phyloP scores from a whole-genome alignment of 2,329 filamentous ascomycete genomes.

The Sporothrix inflata region DNA sequence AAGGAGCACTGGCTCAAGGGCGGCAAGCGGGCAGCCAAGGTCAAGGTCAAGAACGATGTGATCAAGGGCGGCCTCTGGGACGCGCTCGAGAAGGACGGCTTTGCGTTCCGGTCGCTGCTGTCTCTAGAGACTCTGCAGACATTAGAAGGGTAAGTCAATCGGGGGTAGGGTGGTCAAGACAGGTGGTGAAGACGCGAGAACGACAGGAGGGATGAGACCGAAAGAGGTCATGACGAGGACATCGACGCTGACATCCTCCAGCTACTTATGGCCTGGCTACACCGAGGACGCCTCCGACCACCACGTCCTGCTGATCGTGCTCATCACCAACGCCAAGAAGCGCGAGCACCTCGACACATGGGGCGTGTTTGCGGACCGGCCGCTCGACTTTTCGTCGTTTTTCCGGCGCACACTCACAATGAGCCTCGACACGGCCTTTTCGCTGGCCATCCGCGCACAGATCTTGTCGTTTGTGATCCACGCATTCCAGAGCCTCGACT shows the following conservation, averaged over 20 bases:
- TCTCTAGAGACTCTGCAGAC: slow-evolving; percentile 88
- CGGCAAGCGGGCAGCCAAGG: slow-evolving; percentile 62
- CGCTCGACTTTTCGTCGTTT: slow-evolving; percentile 82
- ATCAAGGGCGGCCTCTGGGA: slow-evolving; percentile 91
- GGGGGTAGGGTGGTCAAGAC: neutral
- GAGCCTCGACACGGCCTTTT: slow-evolving; percentile 72
- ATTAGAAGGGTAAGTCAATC: slow-evolving; percentile 69
- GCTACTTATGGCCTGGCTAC: slow-evolving; percentile 95
- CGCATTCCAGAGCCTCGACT: slow-evolving; percentile 93
- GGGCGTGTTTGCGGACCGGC: slow-evolving; percentile 77
- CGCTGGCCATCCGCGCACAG: slow-evolving; percentile 71
- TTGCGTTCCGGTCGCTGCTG: slow-evolving; percentile 75
- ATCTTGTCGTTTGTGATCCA: slow-evolving; percentile 88
- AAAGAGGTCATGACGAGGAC: neutral
- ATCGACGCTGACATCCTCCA: slow-evolving; percentile 40
- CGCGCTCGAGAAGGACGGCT: slow-evolving; percentile 77
- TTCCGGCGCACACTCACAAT: slow-evolving; percentile 90
- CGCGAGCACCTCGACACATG: slow-evolving; percentile 86
- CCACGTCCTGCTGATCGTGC: slow-evolving; percentile 82
- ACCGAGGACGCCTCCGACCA: slow-evolving; percentile 86
- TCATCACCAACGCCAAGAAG: slow-evolving; percentile 86
- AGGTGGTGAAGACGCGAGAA: neutral
- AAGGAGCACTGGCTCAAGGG: slow-evolving; percentile 81
- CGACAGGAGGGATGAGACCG: neutral
- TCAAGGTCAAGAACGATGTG: slow-evolving; percentile 80